Conservation (phyloP, 371 early-diverging fungal genomes). For the Mucor velutinosus region DNA sequence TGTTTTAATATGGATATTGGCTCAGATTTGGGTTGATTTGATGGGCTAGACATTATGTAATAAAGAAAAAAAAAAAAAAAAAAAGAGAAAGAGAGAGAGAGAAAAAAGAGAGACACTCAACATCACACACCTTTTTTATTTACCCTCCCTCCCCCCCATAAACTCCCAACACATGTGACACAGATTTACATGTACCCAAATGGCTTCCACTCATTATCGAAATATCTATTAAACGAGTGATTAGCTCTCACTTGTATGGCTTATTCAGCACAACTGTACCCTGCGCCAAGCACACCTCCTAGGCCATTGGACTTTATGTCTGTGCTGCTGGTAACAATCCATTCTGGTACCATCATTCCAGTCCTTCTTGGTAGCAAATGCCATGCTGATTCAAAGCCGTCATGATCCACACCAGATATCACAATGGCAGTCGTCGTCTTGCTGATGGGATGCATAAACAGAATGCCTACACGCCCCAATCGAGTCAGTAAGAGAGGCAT, state of each 20-base stretch:
- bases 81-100: background rate
- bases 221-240: constrained; percentile 17
- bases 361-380: constrained; percentile 54
- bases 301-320: constrained; percentile 47
- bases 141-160: background rate
- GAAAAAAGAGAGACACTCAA: background rate
- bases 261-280: constrained; percentile 24
- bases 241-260: background rate
- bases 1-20: constrained; percentile 16
- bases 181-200: constrained; percentile 21
- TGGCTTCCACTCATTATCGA: constrained; percentile 29
- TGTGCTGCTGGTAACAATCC: constrained; percentile 46
- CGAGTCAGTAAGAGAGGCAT: too few relatives aligned
- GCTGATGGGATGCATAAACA: constrained; percentile 44
- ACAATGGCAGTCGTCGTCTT: constrained; percentile 36
- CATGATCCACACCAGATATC: constrained; percentile 43
- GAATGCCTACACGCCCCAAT: constrained; percentile 37
- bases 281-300: constrained; percentile 54
- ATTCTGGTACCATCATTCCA: constrained; percentile 56
- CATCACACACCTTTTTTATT: background rate
- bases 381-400: constrained; percentile 43
- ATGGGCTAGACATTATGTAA: background rate
- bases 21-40: background rate
- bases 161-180: background rate
- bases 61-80: background rate